Evolutionary conservation across 805 yeast genomes (phyloP).

Genomic region (Ogataea allantospora): DNA sequence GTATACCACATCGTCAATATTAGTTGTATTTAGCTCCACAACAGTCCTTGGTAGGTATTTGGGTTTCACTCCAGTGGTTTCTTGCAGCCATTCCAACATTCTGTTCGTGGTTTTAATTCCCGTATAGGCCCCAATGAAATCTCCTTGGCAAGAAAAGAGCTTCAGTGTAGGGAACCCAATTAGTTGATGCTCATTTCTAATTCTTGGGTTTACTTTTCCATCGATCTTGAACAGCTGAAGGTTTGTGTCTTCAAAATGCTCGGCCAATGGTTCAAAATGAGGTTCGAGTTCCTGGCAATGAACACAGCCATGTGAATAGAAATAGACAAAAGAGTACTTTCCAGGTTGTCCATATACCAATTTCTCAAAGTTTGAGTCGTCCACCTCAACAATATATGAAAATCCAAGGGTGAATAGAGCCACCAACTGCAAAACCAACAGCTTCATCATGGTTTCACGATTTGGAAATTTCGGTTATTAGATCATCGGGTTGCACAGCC

Average conservation of each 20-base stretch:
- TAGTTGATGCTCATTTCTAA: conserved; percentile 41
- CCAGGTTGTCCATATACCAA: conserved; percentile 26
- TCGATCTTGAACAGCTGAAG: conserved; percentile 38
- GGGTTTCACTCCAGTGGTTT: conserved; percentile 35
- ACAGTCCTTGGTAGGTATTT: conserved; percentile 28
- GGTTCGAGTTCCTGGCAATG: conserved; percentile 49
- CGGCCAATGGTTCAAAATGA: conserved; percentile 41
- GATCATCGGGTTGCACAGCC: conserved; percentile 5
- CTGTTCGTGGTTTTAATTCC: conserved; percentile 35
- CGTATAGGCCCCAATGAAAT: conserved; percentile 38
- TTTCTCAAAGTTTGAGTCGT: conserved; percentile 27
- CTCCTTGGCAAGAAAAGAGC: conserved; percentile 43
- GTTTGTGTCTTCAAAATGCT: conserved; percentile 39
- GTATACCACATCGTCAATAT: conserved; percentile 19
- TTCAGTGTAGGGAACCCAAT: conserved; percentile 49
- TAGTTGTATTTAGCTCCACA: conserved; percentile 13
- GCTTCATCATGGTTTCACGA: not conserved
- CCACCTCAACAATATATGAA: conserved; percentile 18
- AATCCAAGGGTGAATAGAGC: not conserved
- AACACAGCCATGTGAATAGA: conserved; percentile 45
- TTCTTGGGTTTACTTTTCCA: conserved; percentile 33
- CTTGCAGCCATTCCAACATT: conserved; percentile 32
- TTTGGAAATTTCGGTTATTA: conserved; percentile 9
- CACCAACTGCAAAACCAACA: not conserved
- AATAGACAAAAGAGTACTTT: conserved; percentile 43